Percentiles rank a stretch among this genome's conserved stretches.
Evolutionary conservation across 805 yeast genomes (phyloP).

Genomic region (Clavispora carvajalis): DNA sequence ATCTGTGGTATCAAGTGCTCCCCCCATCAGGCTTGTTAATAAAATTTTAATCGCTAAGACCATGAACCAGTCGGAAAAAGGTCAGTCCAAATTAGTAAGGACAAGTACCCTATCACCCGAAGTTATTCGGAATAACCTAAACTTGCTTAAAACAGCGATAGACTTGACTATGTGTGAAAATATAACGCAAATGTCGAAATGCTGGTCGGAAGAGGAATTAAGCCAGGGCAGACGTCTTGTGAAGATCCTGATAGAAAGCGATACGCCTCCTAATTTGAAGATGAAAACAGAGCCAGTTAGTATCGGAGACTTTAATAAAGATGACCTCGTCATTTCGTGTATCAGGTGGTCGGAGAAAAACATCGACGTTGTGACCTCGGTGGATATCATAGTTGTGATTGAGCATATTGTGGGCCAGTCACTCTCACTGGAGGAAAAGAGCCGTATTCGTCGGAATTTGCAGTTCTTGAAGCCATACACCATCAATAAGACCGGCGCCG

Average conservation of each 20-base stretch:
- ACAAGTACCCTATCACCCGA: conserved; percentile 15
- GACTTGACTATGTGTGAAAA: conserved; percentile 26
- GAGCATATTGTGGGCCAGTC: conserved; percentile 51
- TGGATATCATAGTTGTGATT: conserved; percentile 53
- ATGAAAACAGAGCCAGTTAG: background rate
- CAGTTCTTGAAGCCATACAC: conserved; percentile 61
- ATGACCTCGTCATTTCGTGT: conserved; percentile 50
- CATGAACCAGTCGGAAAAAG: background rate
- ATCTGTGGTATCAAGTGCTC: no score
- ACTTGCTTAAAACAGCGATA: conserved; percentile 23
- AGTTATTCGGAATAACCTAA: conserved; percentile 12
- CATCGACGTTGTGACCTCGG: conserved; percentile 55
- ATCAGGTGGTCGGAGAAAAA: conserved; percentile 49
- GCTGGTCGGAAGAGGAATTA: conserved; percentile 46
- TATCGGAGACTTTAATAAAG: conserved; percentile 15
- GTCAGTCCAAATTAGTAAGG: conserved; percentile 5
- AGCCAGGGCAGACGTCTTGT: conserved; percentile 44
- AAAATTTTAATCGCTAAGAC: no score
- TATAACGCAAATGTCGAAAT: conserved; percentile 29
- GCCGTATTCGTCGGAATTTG: conserved; percentile 60
- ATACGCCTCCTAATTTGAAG: conserved; percentile 14
- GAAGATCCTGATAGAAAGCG: conserved; percentile 30
- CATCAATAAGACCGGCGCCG: conserved; percentile 42
- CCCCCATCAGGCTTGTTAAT: no score
- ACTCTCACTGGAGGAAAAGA: conserved; percentile 64